Evolutionary conservation across 2,329 filamentous ascomycete species (phyloP).

Genomic region (Lasiodiplodia sp.): DNA sequence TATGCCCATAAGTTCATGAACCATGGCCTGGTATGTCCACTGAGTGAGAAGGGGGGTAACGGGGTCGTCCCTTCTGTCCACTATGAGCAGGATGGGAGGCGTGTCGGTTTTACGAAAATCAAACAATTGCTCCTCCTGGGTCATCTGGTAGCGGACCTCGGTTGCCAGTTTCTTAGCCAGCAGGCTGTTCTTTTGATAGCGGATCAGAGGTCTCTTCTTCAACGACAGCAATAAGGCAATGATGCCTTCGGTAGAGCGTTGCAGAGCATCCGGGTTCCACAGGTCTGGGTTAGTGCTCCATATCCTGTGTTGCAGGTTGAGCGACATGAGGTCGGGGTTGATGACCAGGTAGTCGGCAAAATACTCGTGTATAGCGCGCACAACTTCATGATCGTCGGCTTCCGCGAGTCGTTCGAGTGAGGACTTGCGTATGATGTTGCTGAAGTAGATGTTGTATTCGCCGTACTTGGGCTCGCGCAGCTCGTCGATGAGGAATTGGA

Average conservation of each 20-base stretch:
- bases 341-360: slow-evolving; percentile 96
- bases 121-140: slow-evolving; percentile 94
- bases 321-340: slow-evolving; percentile 90
- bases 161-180: slow-evolving; percentile 91
- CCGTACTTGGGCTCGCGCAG: slow-evolving; percentile 95
- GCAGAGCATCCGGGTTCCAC: slow-evolving; percentile 90
- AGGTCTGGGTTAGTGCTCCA: slow-evolving; percentile 84
- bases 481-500: slow-evolving; percentile 94
- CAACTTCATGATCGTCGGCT: slow-evolving; percentile 96
- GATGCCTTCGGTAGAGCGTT: slow-evolving; percentile 85
- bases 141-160: slow-evolving; percentile 90
- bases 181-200: slow-evolving; percentile 90
- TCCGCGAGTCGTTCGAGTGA: slow-evolving; percentile 92
- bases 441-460: slow-evolving; percentile 97
- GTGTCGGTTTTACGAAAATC: slow-evolving; percentile 96
- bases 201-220: slow-evolving; percentile 95
- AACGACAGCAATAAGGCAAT: slow-evolving; percentile 84
- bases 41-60: slow-evolving; percentile 94
- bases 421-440: slow-evolving; percentile 97
- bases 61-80: slow-evolving; percentile 92
- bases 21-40: slow-evolving; percentile 99
- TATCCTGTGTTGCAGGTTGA: slow-evolving; percentile 76
- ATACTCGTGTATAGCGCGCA: slow-evolving; percentile 91
- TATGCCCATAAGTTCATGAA: slow-evolving; percentile 93
- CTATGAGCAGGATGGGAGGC: slow-evolving; percentile 85